Percentiles rank a stretch among this genome's conserved stretches.
Evolutionary conservation across 2,329 filamentous ascomycete species (phyloP).

Genomic region (Pseudodiploospora longispora): DNA sequence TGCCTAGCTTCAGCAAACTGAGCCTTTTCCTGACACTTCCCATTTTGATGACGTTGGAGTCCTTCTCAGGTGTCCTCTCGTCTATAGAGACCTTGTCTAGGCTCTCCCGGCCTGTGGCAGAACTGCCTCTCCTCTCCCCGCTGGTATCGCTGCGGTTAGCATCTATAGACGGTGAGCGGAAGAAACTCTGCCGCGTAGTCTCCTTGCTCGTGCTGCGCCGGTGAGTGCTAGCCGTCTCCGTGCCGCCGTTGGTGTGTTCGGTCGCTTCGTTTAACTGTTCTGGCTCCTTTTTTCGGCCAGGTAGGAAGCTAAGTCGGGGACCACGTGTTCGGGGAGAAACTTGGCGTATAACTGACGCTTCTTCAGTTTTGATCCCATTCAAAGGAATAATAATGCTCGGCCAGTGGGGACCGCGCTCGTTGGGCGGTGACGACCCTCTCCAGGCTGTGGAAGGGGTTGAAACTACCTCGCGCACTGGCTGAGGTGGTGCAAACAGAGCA

Average conservation of each 20-base stretch:
- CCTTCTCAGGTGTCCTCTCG: conserved; percentile 17
- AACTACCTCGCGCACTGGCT: conserved; percentile 32
- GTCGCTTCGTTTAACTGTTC: conserved; percentile 20
- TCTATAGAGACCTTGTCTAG: conserved; percentile 18
- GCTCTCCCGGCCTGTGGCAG: conserved; percentile 17
- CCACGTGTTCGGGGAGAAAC: conserved; percentile 45
- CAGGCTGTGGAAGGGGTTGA: conserved; percentile 36
- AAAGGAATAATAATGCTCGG: conserved; percentile 25
- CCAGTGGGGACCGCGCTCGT: conserved; percentile 26
- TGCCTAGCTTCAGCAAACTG: conserved; percentile 68
- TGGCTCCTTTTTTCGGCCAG: conserved; percentile 40
- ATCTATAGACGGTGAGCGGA: conserved; percentile 31
- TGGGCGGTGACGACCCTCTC: conserved; percentile 41
- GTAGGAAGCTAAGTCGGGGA: conserved; percentile 49
- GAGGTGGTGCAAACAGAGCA: conserved; percentile 49
- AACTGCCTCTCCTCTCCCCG: conserved; percentile 14
- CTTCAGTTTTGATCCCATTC: conserved; percentile 33
- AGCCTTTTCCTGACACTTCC: conserved; percentile 69
- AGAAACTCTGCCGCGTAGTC: conserved; percentile 32
- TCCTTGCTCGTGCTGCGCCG: conserved; percentile 24
- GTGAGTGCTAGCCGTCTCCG: conserved; percentile 25
- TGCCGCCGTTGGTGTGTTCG: conserved; percentile 20
- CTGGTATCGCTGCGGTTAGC: conserved; percentile 15
- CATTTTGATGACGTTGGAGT: conserved; percentile 35
- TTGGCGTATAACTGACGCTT: conserved; percentile 42